phyloP scores from a whole-genome alignment of 768 basidiomycete genomes.

The Mycena maculata region DNA sequence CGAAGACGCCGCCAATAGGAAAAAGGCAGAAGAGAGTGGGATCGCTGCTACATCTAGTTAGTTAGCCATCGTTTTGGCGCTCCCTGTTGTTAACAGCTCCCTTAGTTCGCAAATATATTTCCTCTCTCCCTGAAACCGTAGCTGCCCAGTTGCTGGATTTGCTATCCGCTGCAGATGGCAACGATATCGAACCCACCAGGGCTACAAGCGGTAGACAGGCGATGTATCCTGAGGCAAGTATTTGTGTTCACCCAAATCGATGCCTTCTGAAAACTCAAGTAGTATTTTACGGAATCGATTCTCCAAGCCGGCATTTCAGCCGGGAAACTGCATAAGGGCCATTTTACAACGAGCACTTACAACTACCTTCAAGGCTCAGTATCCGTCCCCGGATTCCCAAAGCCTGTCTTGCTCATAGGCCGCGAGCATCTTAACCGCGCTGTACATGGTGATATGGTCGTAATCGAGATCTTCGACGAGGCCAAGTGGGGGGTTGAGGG shows the following conservation, averaged over 20 bases:
- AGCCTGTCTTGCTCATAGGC: conserved; percentile 86
- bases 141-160: conserved; percentile 82
- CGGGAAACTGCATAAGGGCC: conserved; percentile 88
- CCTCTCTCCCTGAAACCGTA: conserved; percentile 65
- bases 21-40: conserved; percentile 75
- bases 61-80: conserved; percentile 48
- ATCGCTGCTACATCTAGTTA: conserved; percentile 76
- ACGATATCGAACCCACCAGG: conserved; percentile 71
- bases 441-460: conserved; percentile 93
- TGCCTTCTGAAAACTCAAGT: conserved; percentile 3
- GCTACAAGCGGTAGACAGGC: conserved; percentile 65
- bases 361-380: conserved; percentile 95
- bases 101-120: conserved; percentile 83
- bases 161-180: conserved; percentile 74
- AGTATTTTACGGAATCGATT: conserved; percentile 84
- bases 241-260: not conserved
- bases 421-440: conserved; percentile 96
- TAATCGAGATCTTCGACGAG: conserved; percentile 87
- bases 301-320: conserved; percentile 87
- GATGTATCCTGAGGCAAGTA: conserved; percentile 79
- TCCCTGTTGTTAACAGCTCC: conserved; percentile 14
- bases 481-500: conserved; percentile 92
- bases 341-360: conserved; percentile 95
- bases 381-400: conserved; percentile 74
- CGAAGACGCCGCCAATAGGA: conserved; percentile 87